Evolutionary conservation across 305 asterid species (phyloP).

Genomic region (Petunia hybrid): DNA sequence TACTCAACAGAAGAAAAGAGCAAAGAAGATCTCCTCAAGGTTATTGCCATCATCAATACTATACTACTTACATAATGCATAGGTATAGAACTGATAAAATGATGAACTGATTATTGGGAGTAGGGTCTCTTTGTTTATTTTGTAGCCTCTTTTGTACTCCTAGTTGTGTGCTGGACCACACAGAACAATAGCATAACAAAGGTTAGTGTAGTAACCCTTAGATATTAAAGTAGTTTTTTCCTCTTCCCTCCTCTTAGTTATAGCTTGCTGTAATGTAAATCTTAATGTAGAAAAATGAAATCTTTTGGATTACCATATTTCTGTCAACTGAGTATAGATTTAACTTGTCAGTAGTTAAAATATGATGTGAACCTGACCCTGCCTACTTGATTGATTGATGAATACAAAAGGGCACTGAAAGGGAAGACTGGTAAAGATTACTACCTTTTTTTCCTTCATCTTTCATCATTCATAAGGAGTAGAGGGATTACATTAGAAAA

Average conservation of each 20-base stretch:
- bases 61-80: slow-evolving; percentile 74
- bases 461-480: background rate
- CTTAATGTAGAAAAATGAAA: slow-evolving; percentile 12
- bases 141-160: slow-evolving; percentile 56
- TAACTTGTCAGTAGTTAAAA: slow-evolving; percentile 2
- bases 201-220: slow-evolving; percentile 36
- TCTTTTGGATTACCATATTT: background rate
- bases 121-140: slow-evolving; percentile 59
- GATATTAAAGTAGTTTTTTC: background rate
- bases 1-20: slow-evolving; percentile 37
- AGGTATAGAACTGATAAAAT: slow-evolving; percentile 74
- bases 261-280: slow-evolving; percentile 22
- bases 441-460: background rate
- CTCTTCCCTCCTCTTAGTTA: background rate
- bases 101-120: slow-evolving; percentile 76
- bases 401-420: slow-evolving; percentile 35
- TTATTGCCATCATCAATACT: slow-evolving; percentile 67
- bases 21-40: slow-evolving; percentile 35
- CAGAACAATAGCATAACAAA: slow-evolving; percentile 39
- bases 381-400: slow-evolving; percentile 33
- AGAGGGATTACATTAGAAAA: background rate
- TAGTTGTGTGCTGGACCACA: slow-evolving; percentile 56
- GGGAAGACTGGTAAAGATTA: background rate
- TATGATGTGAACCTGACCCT: slow-evolving; percentile 11
- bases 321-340: background rate